Evolutionary conservation across 345 rosid species (phyloP).

Genomic region (Trapa incisa): DNA sequence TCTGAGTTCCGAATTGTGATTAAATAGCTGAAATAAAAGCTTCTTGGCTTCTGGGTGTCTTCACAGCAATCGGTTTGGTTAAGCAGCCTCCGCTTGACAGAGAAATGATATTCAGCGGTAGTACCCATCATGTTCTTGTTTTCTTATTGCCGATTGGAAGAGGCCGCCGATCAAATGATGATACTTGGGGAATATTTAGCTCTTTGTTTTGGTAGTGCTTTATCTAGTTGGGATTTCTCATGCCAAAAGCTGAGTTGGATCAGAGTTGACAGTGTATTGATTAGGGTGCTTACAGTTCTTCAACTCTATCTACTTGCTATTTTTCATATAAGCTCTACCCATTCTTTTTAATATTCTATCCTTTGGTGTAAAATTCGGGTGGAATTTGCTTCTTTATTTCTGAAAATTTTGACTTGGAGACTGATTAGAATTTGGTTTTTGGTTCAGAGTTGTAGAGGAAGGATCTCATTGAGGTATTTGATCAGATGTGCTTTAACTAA

Average conservation of each 20-base stretch:
- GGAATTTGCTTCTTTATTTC: not conserved
- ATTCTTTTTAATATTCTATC: not conserved
- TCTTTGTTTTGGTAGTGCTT: not conserved
- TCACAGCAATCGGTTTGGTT: not conserved
- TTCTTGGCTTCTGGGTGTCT: not conserved
- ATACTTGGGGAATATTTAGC: not conserved
- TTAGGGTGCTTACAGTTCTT: not conserved
- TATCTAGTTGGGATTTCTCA: not conserved
- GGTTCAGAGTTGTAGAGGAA: not conserved
- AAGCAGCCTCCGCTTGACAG: not conserved
- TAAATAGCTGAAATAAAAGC: not conserved
- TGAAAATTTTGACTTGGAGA: not conserved
- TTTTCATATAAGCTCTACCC: not conserved
- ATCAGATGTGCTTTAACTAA: not conserved
- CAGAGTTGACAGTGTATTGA: not conserved
- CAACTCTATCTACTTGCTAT: not conserved
- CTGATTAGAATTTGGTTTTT: not conserved
- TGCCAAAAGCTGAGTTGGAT: not conserved
- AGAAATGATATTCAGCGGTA: not conserved
- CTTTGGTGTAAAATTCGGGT: not conserved
- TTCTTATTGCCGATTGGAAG: not conserved
- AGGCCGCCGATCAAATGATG: not conserved
- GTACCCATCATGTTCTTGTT: not conserved
- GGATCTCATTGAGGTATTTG: slow-evolving; percentile 1
- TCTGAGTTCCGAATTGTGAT: not conserved